A percentile compares a stretch with the other conserved stretches of the same genome.
Evolutionary conservation across 305 asterid species (phyloP).

Genomic region (Fraxinus dipetala): DNA sequence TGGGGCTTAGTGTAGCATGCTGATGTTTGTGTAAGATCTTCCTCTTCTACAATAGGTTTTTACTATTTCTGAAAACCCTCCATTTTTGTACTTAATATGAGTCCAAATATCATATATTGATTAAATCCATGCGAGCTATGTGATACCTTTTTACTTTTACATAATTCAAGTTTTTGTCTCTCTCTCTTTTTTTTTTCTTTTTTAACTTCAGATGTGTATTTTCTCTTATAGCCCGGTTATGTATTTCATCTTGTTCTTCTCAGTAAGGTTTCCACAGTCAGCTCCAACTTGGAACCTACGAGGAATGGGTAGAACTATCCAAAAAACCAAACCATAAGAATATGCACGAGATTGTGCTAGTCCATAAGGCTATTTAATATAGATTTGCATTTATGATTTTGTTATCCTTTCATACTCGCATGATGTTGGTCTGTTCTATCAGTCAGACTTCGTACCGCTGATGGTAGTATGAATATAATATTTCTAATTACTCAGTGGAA

Average conservation of each 20-base stretch:
- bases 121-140: not conserved
- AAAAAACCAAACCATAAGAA: not conserved
- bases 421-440: not conserved
- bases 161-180: not conserved
- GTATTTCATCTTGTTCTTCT: not conserved
- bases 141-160: not conserved
- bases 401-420: not conserved
- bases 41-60: not conserved
- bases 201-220: not conserved
- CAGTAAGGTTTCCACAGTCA: not conserved
- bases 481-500: not conserved
- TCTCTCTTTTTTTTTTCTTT: not conserved
- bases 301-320: not conserved
- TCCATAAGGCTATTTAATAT: not conserved
- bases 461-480: not conserved
- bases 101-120: conserved; percentile 3
- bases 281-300: not conserved
- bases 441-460: not conserved
- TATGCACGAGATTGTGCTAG: not conserved
- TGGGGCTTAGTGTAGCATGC: conserved; percentile 4
- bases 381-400: not conserved
- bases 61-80: not conserved
- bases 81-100: not conserved
- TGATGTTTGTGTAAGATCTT: not conserved
- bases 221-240: not conserved